Conservation (phyloP, 2,329 filamentous ascomycete species). For the Annulohypoxylon truncatum region DNA sequence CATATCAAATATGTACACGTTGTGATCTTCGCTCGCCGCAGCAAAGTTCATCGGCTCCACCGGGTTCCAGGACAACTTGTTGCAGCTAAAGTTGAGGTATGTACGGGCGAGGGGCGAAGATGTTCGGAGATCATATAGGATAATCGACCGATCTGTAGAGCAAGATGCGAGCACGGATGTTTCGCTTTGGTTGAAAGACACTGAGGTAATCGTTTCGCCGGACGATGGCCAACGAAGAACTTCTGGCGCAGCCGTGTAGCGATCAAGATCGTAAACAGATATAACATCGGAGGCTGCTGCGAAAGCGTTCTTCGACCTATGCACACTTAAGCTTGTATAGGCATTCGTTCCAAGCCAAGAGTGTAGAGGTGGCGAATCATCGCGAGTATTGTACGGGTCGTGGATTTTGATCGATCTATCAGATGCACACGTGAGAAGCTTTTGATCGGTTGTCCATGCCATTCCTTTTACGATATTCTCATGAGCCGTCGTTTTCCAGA, state of each 20-base stretch:
- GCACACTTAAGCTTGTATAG: constrained; percentile 86
- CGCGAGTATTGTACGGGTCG: constrained; percentile 83
- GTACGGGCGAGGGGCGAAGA: constrained; percentile 84
- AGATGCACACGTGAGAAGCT: constrained; percentile 85
- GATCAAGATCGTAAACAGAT: constrained; percentile 87
- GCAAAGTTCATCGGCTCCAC: constrained; percentile 98
- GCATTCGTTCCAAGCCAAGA: constrained; percentile 87
- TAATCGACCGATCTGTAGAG: constrained; percentile 84
- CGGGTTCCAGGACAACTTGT: constrained; percentile 91
- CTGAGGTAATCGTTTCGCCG: constrained; percentile 87
- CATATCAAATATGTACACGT: constrained; percentile 88
- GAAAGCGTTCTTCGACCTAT: constrained; percentile 81
- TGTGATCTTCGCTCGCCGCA: constrained; percentile 93
- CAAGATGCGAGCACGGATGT: constrained; percentile 89
- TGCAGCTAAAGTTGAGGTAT: constrained; percentile 83
- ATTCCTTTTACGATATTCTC: constrained; percentile 94
- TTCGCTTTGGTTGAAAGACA: constrained; percentile 94
- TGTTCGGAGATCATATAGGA: constrained; percentile 93
- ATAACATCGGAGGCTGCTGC: constrained; percentile 80
- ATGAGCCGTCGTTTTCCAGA: constrained; percentile 90
- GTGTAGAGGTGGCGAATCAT: constrained; percentile 76
- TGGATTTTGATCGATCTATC: constrained; percentile 92
- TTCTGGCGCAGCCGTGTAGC: constrained; percentile 83
- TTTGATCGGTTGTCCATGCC: constrained; percentile 87
- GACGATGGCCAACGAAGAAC: constrained; percentile 88